Base-by-base conservation (phyloP, 2,329 filamentous ascomycete genomes). In the Trichoderma sp. region DNA sequence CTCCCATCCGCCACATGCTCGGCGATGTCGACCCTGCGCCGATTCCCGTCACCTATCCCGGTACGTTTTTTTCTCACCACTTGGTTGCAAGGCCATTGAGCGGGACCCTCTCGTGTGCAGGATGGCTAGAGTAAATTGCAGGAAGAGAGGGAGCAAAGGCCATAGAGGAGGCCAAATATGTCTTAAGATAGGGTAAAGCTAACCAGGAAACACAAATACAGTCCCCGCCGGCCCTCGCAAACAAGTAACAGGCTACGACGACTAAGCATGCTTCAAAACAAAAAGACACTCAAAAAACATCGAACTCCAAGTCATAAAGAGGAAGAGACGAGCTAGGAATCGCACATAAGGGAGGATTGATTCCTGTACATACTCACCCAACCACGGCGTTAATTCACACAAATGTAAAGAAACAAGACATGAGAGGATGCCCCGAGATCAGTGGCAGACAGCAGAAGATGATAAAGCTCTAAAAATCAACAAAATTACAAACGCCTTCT, bases 21-120 rank as follows among this genome's bases (percentile, higher is more conserved):
- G 94, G 94, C 75, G 93, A 97, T 79, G 83, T 89, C 74, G 87
- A 89, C 75, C 87, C 91, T 72, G 83, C 88, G 72, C 87, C 85
- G 69, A 89, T 98, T 73, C 96, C 96, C 37, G 83, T 94, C 80
- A 96, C 94, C 79, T 99, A 98, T 85, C 96, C 96, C 71, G 88
- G 95, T 98, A 88, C 80, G 93, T 87, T 68, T 27, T 19, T 40
- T 68, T 27, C 3, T 27, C 24, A 21, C 19, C 47, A 24, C 19
- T 33, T 55, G 16, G 24, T 24, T 37, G 33, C 33, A 24, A 8
- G 31, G 27, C 53, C 40, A 43, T 19, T 43, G 37, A 31, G 7
- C 13, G 33, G 43, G 5, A 27, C 8, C 8, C n/a, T 16, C 13
- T 16, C 6, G 5, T 6, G 6, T n/a, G 35, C n/a, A 47, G 47